Conservation (phyloP, 1,284 basidiomycete genomes). For the Ustilago curta region DNA sequence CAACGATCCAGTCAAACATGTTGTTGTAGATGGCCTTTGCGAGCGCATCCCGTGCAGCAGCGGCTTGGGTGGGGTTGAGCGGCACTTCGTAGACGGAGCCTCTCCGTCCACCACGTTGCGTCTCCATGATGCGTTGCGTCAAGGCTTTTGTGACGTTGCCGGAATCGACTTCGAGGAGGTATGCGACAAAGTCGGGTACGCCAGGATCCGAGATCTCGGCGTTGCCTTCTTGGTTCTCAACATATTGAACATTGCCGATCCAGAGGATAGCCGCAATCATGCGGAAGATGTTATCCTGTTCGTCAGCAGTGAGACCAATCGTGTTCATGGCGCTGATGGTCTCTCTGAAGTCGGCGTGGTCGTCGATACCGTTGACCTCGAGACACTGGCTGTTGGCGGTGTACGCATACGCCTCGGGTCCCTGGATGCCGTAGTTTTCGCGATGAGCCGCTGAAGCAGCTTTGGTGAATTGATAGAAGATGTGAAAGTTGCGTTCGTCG, state of each 20-base stretch:
- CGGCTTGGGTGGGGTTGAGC: constrained; percentile 90
- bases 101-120: constrained; percentile 79
- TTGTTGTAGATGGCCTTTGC: constrained; percentile 98
- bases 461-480: constrained; percentile 99
- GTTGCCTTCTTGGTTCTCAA: constrained; percentile 90
- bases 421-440: constrained; percentile 95
- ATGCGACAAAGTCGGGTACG: constrained; percentile 94
- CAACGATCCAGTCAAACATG: constrained; percentile 99
- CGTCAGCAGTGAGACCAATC: constrained; percentile 84
- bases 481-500: constrained; percentile 97
- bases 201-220: constrained; percentile 82
- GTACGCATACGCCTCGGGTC: constrained; percentile 94
- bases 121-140: constrained; percentile 89
- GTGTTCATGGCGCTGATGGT: constrained; percentile 94
- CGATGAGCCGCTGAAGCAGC: constrained; percentile 88
- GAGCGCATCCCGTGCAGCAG: constrained; percentile 88
- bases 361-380: constrained; percentile 90
- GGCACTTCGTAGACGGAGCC: constrained; percentile 98
- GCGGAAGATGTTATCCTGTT: constrained; percentile 92
- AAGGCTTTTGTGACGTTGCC: constrained; percentile 85
- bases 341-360: constrained; percentile 85
- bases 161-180: constrained; percentile 89
- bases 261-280: constrained; percentile 93
- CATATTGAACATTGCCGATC: constrained; percentile 86
- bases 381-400: constrained; percentile 92